Percentiles rank a stretch among this genome's conserved stretches.
These are phyloP conservation scores for Leucocoprinus leucothites DNA, from an alignment of 768 basidiomycete species.

Conservation along the genomic window DNA sequence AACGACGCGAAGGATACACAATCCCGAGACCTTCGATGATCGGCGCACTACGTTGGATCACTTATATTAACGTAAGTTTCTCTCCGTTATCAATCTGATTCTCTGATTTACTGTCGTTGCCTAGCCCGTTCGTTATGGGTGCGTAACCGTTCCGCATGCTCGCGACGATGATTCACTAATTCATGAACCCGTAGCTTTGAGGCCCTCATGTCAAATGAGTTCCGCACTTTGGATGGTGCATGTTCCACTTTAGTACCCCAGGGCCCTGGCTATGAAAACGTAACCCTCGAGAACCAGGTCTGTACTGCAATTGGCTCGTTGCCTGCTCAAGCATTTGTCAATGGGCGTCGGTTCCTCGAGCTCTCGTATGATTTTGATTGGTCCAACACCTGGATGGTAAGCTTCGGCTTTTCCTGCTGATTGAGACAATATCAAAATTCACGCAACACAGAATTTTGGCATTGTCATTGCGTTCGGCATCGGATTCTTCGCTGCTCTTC, in stretches of 20 bases:
- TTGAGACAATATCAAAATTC: not conserved
- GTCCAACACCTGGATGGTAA: constrained; percentile 39
- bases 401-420: constrained; percentile 13
- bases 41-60: constrained; percentile 66
- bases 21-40: constrained; percentile 67
- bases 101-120: constrained; percentile 11
- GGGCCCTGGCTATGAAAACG: constrained; percentile 59
- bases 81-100: not conserved
- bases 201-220: constrained; percentile 76
- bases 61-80: constrained; percentile 52
- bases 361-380: constrained; percentile 45
- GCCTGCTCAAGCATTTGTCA: constrained; percentile 53
- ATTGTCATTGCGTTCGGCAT: constrained; percentile 64
- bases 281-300: constrained; percentile 63
- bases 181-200: constrained; percentile 66
- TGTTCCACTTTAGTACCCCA: constrained; percentile 59
- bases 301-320: constrained; percentile 68
- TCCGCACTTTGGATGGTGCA: constrained; percentile 61
- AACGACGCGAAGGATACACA: constrained; percentile 18
- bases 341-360: constrained; percentile 50
- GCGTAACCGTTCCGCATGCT: constrained; percentile 13
- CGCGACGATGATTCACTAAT: constrained; percentile 34
- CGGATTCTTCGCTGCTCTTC: constrained; percentile 50
- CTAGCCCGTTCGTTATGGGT: constrained; percentile 17
- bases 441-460: constrained; percentile 50